A percentile compares a stretch with the other conserved stretches of the same genome.
phyloP scores from a whole-genome alignment of 768 basidiomycete species.

The Phallus indusiatus region DNA sequence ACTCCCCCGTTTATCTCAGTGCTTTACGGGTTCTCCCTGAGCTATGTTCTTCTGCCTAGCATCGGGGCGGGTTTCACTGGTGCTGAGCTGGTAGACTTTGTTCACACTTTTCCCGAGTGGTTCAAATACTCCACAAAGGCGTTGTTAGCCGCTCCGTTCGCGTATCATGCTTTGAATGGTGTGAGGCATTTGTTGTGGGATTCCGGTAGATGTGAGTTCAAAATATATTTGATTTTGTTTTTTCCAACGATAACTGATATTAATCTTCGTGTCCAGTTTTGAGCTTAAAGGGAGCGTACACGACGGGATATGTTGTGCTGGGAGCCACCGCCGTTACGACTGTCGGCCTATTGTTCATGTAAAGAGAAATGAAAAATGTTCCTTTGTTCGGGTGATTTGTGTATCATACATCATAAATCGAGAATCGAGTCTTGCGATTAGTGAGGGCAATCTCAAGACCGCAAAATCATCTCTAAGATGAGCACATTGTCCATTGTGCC shows the following conservation, averaged over 20 bases:
- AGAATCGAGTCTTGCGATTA: too few species aligned
- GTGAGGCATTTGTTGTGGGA: constrained; percentile 90
- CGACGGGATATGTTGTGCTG: constrained; percentile 74
- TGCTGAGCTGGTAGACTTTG: constrained; percentile 62
- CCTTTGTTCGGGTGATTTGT: too few species aligned
- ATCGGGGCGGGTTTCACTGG: constrained; percentile 60
- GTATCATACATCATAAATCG: too few species aligned
- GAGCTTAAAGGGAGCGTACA: constrained; percentile 70
- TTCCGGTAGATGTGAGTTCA: constrained; percentile 67
- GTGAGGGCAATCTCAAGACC: too few species aligned
- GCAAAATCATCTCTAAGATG: too few species aligned
- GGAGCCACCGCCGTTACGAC: constrained; percentile 72
- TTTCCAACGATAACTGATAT: not conserved
- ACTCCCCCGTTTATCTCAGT: constrained; percentile 32
- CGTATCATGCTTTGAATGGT: constrained; percentile 88
- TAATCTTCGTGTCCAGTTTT: constrained; percentile 44
- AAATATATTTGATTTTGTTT: not conserved
- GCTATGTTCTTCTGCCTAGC: constrained; percentile 74
- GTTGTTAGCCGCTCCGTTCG: constrained; percentile 76
- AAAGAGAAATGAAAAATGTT: not conserved
- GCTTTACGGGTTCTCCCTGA: constrained; percentile 80
- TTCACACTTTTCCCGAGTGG: constrained; percentile 61
- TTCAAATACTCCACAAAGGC: constrained; percentile 71
- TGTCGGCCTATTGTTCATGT: constrained; percentile 52
- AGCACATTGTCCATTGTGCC: too few species aligned